These are phyloP conservation scores for Cladosporium sp. DNA, from an alignment of 2,329 filamentous ascomycete genomes.

Conservation along the genomic window DNA sequence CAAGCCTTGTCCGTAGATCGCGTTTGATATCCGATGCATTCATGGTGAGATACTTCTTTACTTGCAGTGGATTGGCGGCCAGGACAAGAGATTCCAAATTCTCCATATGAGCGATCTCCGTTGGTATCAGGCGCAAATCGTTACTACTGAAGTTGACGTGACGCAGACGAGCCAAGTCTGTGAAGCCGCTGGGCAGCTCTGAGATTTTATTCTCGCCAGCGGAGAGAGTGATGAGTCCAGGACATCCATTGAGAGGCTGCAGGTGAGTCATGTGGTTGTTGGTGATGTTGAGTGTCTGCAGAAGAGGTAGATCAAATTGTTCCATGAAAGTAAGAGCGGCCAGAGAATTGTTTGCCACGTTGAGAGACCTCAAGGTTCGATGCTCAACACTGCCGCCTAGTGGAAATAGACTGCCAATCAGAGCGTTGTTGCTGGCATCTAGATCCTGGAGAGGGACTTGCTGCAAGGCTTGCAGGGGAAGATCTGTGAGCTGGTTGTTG, in stretches of 20 bases:
- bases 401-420: conserved; percentile 68
- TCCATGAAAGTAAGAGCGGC: conserved; percentile 47
- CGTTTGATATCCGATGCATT: conserved; percentile 76
- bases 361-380: conserved; percentile 66
- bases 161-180: conserved; percentile 61
- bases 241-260: conserved; percentile 72
- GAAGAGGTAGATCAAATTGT: conserved; percentile 60
- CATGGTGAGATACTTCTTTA: conserved; percentile 75
- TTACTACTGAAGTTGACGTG: conserved; percentile 83
- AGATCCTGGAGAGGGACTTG: conserved; percentile 70
- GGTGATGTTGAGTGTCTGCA: conserved; percentile 72
- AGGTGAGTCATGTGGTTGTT: conserved; percentile 73
- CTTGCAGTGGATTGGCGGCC: conserved; percentile 81
- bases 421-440: conserved; percentile 70
- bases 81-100: conserved; percentile 70
- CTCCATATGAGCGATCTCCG: conserved; percentile 76
- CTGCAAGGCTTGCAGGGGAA: conserved; percentile 68
- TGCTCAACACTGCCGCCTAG: conserved; percentile 46
- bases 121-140: conserved; percentile 70
- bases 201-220: conserved; percentile 79
- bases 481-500: conserved; percentile 67
- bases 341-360: conserved; percentile 74
- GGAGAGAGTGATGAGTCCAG: conserved; percentile 65
- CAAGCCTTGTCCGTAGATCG: conserved; percentile 62
- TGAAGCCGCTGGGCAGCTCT: conserved; percentile 72